Conservation (phyloP, 371 early-diverging fungal species). For the Chytridium lagenaria region DNA sequence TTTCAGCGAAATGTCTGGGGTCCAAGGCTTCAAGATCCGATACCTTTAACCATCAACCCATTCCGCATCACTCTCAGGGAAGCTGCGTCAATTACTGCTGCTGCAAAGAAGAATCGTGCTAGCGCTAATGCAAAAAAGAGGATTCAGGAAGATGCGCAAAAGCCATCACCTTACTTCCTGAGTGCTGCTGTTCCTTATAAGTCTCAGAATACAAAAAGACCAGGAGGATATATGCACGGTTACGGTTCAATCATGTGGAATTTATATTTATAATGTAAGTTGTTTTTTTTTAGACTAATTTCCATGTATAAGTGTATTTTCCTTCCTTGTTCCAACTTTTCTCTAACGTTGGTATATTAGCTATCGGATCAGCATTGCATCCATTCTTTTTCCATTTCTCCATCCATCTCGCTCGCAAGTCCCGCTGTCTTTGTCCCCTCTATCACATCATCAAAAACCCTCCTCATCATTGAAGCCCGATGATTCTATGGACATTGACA, state of each 20-base stretch:
- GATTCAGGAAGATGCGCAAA: neutral
- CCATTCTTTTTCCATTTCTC: slow-evolving; percentile 34
- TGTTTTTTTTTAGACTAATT: neutral
- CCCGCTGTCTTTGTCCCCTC: slow-evolving; percentile 19
- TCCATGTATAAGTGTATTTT: neutral
- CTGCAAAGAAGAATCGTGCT: neutral
- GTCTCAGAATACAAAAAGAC: neutral
- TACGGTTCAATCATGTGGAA: slow-evolving; percentile 25
- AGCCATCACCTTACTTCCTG: neutral
- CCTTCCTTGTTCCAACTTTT: neutral
- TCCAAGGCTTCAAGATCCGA: slow-evolving; percentile 6
- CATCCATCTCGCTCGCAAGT: slow-evolving; percentile 5
- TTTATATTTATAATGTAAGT: slow-evolving; percentile 33
- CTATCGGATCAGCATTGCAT: slow-evolving; percentile 21
- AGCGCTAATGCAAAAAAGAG: no score
- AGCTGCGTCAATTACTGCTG: neutral
- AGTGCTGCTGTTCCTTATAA: neutral
- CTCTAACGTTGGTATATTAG: neutral
- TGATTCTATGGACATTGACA: neutral
- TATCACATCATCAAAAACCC: neutral
- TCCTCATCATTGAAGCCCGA: neutral
- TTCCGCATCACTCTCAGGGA: neutral
- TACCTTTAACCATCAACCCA: neutral
- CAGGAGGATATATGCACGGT: neutral
- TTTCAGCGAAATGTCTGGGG: neutral